These are phyloP conservation scores for Monilinia fructicola DNA, from an alignment of 2,329 filamentous ascomycete genomes.

Conservation along the genomic window DNA sequence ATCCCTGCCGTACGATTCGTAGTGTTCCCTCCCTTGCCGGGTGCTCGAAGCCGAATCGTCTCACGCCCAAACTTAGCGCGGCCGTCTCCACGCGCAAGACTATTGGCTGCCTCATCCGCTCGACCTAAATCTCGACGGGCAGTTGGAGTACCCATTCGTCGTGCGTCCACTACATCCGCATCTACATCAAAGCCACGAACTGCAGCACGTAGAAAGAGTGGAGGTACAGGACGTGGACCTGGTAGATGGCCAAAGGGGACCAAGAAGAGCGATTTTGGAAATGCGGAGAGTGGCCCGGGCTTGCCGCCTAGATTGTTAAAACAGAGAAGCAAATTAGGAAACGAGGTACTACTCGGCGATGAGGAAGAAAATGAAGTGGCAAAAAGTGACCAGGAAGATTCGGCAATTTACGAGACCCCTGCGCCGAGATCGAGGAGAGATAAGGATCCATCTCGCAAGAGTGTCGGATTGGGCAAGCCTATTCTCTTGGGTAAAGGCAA, in stretches of 20 bases:
- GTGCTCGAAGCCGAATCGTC: slow-evolving; percentile 45
- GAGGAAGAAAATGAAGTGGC: slow-evolving; percentile 32
- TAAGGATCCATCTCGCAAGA: slow-evolving; percentile 28
- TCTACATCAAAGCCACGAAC: slow-evolving; percentile 34
- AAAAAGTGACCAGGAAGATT: slow-evolving; percentile 31
- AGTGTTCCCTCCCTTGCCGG: slow-evolving; percentile 69
- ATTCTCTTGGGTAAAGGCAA: slow-evolving; percentile 27
- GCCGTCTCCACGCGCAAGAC: slow-evolving; percentile 23
- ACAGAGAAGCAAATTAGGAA: slow-evolving; percentile 38
- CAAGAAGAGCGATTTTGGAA: slow-evolving; percentile 67
- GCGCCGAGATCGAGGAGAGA: slow-evolving; percentile 31
- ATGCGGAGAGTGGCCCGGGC: slow-evolving; percentile 64
- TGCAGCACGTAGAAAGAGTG: slow-evolving; percentile 53
- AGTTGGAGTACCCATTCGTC: slow-evolving; percentile 7
- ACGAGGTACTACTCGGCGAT: slow-evolving; percentile 39
- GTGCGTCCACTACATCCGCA: slow-evolving; percentile 29
- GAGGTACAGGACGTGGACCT: slow-evolving; percentile 63
- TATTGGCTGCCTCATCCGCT: slow-evolving; percentile 23
- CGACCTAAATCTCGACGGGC: slow-evolving; percentile 28
- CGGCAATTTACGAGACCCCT: slow-evolving; percentile 37
- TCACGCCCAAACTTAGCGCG: slow-evolving; percentile 36
- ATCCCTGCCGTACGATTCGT: slow-evolving; percentile 74
- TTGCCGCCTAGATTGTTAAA: slow-evolving; percentile 52
- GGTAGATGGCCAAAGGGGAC: slow-evolving; percentile 68
- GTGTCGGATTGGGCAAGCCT: slow-evolving; percentile 37